A percentile compares a stretch with the other conserved stretches of the same genome.
These are phyloP conservation scores for Hymenoscyphus occultus DNA, from an alignment of 2,329 filamentous ascomycete species.

Conservation along the genomic window DNA sequence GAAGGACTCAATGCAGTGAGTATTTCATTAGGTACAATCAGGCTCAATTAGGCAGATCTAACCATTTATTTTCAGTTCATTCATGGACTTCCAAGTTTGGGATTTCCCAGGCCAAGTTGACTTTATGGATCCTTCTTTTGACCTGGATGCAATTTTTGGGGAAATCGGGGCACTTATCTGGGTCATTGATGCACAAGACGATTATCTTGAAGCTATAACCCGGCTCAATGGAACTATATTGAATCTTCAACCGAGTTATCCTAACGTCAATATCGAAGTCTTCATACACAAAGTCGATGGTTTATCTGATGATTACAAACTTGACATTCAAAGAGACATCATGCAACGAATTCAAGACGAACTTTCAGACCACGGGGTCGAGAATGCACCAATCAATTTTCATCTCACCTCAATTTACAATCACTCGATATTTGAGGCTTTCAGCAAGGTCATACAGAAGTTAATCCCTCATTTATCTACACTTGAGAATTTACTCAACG, in stretches of 20 bases:
- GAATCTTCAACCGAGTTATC: constrained; percentile 82
- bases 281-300: constrained; percentile 99
- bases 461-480: constrained; percentile 90
- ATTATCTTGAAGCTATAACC: constrained; percentile 88
- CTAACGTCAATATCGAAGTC: constrained; percentile 93
- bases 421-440: constrained; percentile 96
- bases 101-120: constrained; percentile 95
- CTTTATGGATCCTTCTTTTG: constrained; percentile 84
- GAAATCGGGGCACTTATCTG: constrained; percentile 93
- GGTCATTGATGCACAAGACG: constrained; percentile 98
- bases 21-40: constrained; percentile 20
- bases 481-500: constrained; percentile 90
- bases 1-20: constrained; percentile 92
- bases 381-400: constrained; percentile 90
- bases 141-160: constrained; percentile 90
- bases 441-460: constrained; percentile 97
- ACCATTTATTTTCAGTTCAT: constrained; percentile 61
- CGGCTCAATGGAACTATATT: constrained; percentile 86
- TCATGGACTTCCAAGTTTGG: constrained; percentile 99
- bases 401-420: constrained; percentile 98
- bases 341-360: constrained; percentile 96
- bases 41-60: constrained; percentile 10
- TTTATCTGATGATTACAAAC: constrained; percentile 93
- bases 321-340: constrained; percentile 94
- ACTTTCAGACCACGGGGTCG: constrained; percentile 86